Evolutionary conservation across 2,329 filamentous ascomycete genomes (phyloP), one percentile per base, ranked within the genome.

Genomic region (Colletotrichum plurivorum): DNA sequence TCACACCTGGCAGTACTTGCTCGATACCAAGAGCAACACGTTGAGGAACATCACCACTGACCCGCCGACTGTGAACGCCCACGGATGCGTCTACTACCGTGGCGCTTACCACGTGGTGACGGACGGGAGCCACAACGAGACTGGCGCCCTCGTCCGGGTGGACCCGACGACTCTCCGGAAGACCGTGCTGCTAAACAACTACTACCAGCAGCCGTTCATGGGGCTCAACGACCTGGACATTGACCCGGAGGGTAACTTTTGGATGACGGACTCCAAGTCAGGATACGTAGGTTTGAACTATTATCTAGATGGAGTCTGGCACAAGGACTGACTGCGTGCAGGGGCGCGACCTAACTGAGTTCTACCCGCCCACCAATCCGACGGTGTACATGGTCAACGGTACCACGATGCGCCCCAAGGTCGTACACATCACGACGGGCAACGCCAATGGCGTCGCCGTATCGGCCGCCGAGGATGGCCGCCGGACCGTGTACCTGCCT

Each of bases 1-100:
- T 10, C 62, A 64, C n/a, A 31, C 4, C 16, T 64, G 62, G 62
- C 62, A 64, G 36, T 64, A 64, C 9, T 5, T 64, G 4, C 54
- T 64, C 12, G n/a, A 59, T 22, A 59, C 54, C 15, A 52, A 7
- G 13, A 39, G n/a, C 22, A 64, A 64, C 39, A 64, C 45, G 16
- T 12, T 64, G 9, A 59, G 22, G 12, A 64, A 36, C 10, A 59
- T 64, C 5, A 52, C 46, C 16, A 52, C 62, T 1, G 49, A 13
- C 18, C 54, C 62, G 16, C 46, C 62, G 3, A 64, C 54, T 0
- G 1, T 52, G 0, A 64, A 64, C 15, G 46, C 46, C 5, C 62
- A 53, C 9, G 62, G 62, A 2, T 64, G 62, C 1, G 48, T 53
- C 6, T 64, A 64, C 54, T 52, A 59, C 13, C 22, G 25, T 9